Conservation (phyloP, 1,284 basidiomycete species). For the Entoloma clypeatum region DNA sequence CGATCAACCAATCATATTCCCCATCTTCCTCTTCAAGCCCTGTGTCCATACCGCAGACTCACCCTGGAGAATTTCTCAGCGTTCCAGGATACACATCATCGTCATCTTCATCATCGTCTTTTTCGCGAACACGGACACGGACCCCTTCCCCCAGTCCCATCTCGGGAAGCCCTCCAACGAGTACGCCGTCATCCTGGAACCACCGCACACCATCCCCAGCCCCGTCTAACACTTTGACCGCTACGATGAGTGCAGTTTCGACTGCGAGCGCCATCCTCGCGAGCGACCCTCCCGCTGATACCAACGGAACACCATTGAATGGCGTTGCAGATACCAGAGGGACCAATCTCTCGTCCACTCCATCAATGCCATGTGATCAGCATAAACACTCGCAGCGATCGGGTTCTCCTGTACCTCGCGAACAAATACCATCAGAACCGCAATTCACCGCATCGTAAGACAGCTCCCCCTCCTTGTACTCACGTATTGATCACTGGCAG, state of each 20-base stretch:
- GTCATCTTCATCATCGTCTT: constrained; percentile 10
- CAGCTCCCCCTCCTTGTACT: too few species aligned
- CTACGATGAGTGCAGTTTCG: constrained; percentile 41
- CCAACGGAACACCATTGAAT: constrained; percentile 9
- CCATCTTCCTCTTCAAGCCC: constrained; percentile 13
- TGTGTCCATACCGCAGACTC: constrained; percentile 4
- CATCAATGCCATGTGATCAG: constrained; percentile 21
- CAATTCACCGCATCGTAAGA: too few species aligned
- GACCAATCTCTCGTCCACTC: constrained; percentile 13
- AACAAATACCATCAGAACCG: too few species aligned
- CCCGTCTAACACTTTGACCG: constrained; percentile 41
- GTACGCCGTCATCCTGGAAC: constrained; percentile 25
- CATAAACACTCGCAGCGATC: too few species aligned
- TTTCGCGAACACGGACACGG: constrained; percentile 26
- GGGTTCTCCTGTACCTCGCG: too few species aligned
- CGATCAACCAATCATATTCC: constrained; percentile 14
- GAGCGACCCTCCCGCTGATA: constrained; percentile 10
- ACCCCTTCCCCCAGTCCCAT: constrained; percentile 20
- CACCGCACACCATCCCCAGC: constrained; percentile 34
- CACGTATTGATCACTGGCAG: too few species aligned
- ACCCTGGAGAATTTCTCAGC: constrained; percentile 14
- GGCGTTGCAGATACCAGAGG: constrained; percentile 7
- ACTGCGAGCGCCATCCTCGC: constrained; percentile 39
- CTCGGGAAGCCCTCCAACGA: constrained; percentile 13
- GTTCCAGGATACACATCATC: constrained; percentile 14